phyloP scores from a whole-genome alignment of 192 early-diverging fungal genomes.

The Thamnidium elegans region DNA sequence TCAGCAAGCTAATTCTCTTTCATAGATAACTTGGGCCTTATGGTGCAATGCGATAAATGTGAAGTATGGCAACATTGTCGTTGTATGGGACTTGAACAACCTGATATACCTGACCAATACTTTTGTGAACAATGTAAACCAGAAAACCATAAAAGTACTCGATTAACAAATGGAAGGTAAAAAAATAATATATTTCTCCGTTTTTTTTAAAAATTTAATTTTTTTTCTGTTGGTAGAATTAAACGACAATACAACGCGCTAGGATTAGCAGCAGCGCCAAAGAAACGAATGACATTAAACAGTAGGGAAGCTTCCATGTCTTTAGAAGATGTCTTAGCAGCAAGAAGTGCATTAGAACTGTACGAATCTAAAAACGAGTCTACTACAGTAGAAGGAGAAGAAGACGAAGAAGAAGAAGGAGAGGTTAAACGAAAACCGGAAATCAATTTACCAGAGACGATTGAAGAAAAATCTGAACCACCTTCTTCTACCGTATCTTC shows the following conservation, averaged over 20 bases:
- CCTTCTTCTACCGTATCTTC: slow-evolving; percentile 13
- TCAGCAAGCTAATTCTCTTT: neutral
- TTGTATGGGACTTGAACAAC: slow-evolving; percentile 45
- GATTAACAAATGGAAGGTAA: slow-evolving; percentile 38
- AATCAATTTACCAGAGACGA: slow-evolving; percentile 1
- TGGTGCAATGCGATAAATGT: slow-evolving; percentile 53
- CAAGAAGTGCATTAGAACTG: slow-evolving; percentile 21
- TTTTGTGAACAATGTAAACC: slow-evolving; percentile 49
- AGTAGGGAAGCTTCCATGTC: slow-evolving; percentile 54
- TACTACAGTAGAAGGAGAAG: neutral
- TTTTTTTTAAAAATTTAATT: neutral
- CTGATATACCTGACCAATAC: slow-evolving; percentile 49
- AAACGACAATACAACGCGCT: slow-evolving; percentile 21
- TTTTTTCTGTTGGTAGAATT: slow-evolving; percentile 1
- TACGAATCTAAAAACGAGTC: neutral
- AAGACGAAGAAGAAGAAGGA: slow-evolving; percentile 1
- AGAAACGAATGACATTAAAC: slow-evolving; percentile 54
- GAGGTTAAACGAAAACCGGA: neutral
- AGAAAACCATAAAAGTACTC: slow-evolving; percentile 38
- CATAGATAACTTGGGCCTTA: slow-evolving; percentile 47
- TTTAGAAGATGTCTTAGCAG: slow-evolving; percentile 43
- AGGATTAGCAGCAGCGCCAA: slow-evolving; percentile 33
- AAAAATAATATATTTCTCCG: neutral
- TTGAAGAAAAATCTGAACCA: slow-evolving; percentile 15
- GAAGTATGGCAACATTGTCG: slow-evolving; percentile 55